Evolutionary conservation across 2,329 filamentous ascomycete genomes (phyloP), one percentile per base, ranked within the genome.

Genomic region (Trichocomaceae sp.): DNA sequence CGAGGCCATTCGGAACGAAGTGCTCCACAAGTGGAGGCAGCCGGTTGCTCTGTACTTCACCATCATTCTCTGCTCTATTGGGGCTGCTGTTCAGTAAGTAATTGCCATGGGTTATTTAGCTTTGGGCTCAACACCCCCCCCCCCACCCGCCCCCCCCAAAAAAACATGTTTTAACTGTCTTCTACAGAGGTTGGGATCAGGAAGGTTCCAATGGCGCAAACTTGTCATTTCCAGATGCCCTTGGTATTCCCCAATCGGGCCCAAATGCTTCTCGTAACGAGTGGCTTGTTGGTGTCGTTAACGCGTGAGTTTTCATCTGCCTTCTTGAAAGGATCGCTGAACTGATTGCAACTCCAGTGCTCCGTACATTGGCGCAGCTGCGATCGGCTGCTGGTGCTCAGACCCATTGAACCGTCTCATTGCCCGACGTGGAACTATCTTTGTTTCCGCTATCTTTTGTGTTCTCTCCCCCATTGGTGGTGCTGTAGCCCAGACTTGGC

Each of bases 381-480:
- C 72, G 56, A 70, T 82, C 72, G 83, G 83, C 4, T 84, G 82
- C 65, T 87, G 84, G 84, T 69, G 85, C 13, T 84, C 83, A 0
- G 85, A 88, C 58, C 83, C 83, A 1, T 61, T 82, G 12, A 87
- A 87, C 62, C 70, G 79, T 41, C 70, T 70, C 10, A 61, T 83
- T 26, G 83, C 83, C 37, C 82, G 84, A 39, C 79, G 83, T 50
- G 82, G 83, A 10, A 79, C 81, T 46, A 87, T 87, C 57, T 86
- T 86, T 64, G 66, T 84, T 46, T 78, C 79, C 6, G 82, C 80
- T 12, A 70, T 84, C 60, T 84, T 87, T 65, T 85, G 81, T 64
- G 73, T 88, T 29, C 78, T 86, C 65, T 77, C 86, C 1, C 83
- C 86, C 1, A 82, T 90, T 58, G 86, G 84, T n/a, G 83, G 80